Percentiles rank a stretch among this genome's conserved stretches.
phyloP scores from a whole-genome alignment of 495 filamentous ascomycete genomes.

The Jackrogersella multiformis region DNA sequence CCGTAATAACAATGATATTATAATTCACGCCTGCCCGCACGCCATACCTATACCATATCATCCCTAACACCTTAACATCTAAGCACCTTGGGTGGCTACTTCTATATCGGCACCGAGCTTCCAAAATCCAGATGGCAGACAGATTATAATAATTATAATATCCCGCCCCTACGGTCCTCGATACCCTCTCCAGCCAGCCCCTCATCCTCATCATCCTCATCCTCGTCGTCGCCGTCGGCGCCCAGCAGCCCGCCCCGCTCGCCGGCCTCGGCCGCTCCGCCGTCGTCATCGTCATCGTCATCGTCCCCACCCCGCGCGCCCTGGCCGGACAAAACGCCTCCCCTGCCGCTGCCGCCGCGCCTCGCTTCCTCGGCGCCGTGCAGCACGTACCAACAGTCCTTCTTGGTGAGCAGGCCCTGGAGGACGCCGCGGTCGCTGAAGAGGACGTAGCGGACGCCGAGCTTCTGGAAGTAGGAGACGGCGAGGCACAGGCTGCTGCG shows the following conservation, averaged over 20 bases:
- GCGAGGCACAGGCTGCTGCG: constrained; percentile 79
- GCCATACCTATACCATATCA: too few species aligned
- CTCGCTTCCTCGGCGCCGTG: constrained; percentile 77
- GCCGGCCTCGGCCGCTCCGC: neutral
- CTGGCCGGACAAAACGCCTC: constrained; percentile 35
- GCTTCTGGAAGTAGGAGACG: constrained; percentile 89
- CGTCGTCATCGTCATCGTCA: neutral
- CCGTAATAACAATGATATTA: too few species aligned
- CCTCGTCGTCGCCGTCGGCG: neutral
- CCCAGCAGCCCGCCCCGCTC: constrained; percentile 24
- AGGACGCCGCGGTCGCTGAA: constrained; percentile 84
- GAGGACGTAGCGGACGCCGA: constrained; percentile 89
- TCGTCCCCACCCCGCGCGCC: neutral
- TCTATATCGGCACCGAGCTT: too few species aligned
- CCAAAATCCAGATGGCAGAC: neutral
- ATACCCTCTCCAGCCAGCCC: constrained; percentile 10
- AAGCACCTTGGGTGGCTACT: too few species aligned
- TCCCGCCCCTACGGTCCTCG: constrained; percentile 38
- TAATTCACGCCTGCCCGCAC: too few species aligned
- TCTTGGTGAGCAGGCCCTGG: constrained; percentile 92
- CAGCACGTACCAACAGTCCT: constrained; percentile 95
- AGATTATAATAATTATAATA: constrained; percentile 28
- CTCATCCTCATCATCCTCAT: too few species aligned
- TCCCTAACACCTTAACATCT: too few species aligned
- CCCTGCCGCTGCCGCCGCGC: constrained; percentile 6